Conservation (phyloP, 306 rosid genomes). For the Vicia villosa region DNA sequence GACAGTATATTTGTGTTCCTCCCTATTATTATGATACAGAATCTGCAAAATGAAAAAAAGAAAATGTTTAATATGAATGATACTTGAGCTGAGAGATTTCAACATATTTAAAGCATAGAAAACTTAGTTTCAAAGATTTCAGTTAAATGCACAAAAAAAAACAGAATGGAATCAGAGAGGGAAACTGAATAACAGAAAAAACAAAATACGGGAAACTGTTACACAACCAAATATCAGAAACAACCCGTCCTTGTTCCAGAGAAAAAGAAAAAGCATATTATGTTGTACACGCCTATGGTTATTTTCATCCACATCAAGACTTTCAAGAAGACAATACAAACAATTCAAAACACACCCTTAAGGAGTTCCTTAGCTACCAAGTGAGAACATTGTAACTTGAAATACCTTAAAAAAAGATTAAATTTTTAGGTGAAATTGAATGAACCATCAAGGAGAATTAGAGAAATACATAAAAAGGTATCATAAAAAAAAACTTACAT, state of each 20-base stretch:
- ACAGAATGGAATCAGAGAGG: neutral
- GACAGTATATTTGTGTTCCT: neutral
- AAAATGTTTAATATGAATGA: constrained; percentile 23
- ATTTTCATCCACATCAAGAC: no score
- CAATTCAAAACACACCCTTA: neutral
- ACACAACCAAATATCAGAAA: no score
- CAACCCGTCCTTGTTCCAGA: no score
- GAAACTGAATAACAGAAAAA: no score
- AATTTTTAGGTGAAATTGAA: neutral
- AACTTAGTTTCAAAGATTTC: constrained; percentile 13
- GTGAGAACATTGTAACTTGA: neutral
- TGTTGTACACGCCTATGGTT: no score
- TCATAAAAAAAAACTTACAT: no score
- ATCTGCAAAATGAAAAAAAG: constrained; percentile 34
- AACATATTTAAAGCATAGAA: constrained; percentile 20
- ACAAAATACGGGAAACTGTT: no score
- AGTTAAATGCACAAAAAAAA: constrained; percentile 24
- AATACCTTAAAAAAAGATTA: neutral
- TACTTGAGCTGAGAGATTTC: constrained; percentile 1
- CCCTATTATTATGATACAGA: constrained; percentile 21
- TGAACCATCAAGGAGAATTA: no score
- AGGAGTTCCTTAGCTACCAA: constrained; percentile 31
- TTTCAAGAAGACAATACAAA: no score
- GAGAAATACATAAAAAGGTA: no score
- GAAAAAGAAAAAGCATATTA: no score